Evolutionary conservation across 495 filamentous ascomycete genomes (phyloP).

Genomic region (Daldinia concentrica): DNA sequence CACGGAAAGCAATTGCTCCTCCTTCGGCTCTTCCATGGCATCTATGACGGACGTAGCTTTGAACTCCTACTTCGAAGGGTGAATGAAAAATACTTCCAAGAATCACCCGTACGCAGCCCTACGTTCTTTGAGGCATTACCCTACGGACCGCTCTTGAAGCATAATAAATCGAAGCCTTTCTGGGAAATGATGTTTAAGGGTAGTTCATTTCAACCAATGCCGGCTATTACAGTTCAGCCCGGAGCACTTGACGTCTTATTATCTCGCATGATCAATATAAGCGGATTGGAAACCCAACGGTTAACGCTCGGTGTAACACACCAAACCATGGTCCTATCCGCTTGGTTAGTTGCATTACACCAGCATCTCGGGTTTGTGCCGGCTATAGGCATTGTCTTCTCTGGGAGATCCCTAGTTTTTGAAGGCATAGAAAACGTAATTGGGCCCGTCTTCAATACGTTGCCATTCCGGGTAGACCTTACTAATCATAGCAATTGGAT

Average conservation of each 20-base stretch:
- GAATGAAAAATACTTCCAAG: slow-evolving; percentile 53
- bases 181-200: slow-evolving; percentile 70
- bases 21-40: slow-evolving; percentile 80
- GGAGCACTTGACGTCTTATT: slow-evolving; percentile 29
- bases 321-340: slow-evolving; percentile 77
- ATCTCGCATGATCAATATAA: slow-evolving; percentile 39
- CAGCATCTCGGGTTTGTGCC: slow-evolving; percentile 47
- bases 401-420: slow-evolving; percentile 73
- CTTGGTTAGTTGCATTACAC: slow-evolving; percentile 67
- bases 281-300: slow-evolving; percentile 56
- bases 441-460: slow-evolving; percentile 91
- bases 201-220: slow-evolving; percentile 48
- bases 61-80: slow-evolving; percentile 69
- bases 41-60: slow-evolving; percentile 89
- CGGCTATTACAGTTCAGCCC: slow-evolving; percentile 19
- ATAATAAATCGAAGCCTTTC: slow-evolving; percentile 66
- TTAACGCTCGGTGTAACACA: slow-evolving; percentile 72
- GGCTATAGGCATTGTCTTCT: slow-evolving; percentile 73
- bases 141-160: slow-evolving; percentile 66
- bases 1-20: slow-evolving; percentile 52
- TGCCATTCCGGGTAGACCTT: slow-evolving; percentile 70
- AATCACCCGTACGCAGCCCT: slow-evolving; percentile 48
- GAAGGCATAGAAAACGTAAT: slow-evolving; percentile 73
- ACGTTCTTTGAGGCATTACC: slow-evolving; percentile 62
- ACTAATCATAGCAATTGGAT: slow-evolving; percentile 59